These are phyloP conservation scores for Pseudogymnoascus sp. DNA, from an alignment of 2,329 filamentous ascomycete species.

Conservation along the genomic window DNA sequence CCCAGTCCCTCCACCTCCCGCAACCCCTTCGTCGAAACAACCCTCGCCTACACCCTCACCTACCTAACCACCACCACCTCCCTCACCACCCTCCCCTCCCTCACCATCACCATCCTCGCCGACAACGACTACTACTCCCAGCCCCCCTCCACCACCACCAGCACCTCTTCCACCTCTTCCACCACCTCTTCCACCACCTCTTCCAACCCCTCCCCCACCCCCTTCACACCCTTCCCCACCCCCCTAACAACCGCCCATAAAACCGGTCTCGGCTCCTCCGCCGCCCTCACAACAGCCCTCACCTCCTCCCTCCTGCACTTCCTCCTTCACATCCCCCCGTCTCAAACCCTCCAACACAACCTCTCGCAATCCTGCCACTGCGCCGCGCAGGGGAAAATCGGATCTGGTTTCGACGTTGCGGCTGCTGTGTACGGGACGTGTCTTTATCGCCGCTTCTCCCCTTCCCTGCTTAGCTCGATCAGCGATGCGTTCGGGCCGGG, in stretches of 20 bases:
- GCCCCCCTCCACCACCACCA: constrained; percentile 31
- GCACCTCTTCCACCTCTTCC: no score
- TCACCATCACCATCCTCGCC: constrained; percentile 75
- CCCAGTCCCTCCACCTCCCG: constrained; percentile 37
- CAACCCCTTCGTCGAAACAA: constrained; percentile 90
- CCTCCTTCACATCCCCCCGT: constrained; percentile 47
- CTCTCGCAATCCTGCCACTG: constrained; percentile 90
- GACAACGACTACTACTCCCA: constrained; percentile 96
- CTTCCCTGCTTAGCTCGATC: constrained; percentile 57
- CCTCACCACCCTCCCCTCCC: constrained; percentile 31
- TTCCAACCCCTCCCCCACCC: constrained; percentile 32
- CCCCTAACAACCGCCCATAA: constrained; percentile 76
- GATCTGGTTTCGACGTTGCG: constrained; percentile 91
- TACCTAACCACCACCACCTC: constrained; percentile 51
- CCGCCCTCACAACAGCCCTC: constrained; percentile 83
- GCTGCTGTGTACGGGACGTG: constrained; percentile 88
- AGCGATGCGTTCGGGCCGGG: constrained; percentile 58
- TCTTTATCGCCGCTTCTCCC: constrained; percentile 86
- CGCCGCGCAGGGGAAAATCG: constrained; percentile 92
- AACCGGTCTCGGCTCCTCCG: constrained; percentile 90
- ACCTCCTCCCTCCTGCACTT: constrained; percentile 68
- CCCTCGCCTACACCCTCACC: constrained; percentile 76
- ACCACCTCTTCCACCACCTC: no score
- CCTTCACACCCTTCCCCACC: constrained; percentile 72
- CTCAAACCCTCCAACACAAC: constrained; percentile 67